Percentiles rank a stretch among this genome's conserved stretches.
Evolutionary conservation across 2,329 filamentous ascomycete genomes (phyloP).

Genomic region (Emericellopsis atlantica): DNA sequence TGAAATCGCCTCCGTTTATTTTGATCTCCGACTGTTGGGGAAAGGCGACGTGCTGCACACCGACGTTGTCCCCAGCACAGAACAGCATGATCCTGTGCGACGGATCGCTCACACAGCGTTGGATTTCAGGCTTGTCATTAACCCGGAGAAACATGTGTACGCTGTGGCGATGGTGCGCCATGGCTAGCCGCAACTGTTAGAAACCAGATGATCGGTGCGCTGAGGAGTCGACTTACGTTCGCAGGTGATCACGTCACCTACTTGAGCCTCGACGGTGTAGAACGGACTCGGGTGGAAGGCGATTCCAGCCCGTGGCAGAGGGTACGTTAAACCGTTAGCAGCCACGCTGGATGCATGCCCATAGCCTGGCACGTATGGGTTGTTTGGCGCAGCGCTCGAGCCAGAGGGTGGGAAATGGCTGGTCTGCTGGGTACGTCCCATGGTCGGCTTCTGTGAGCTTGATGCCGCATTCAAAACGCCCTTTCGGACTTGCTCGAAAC

Average conservation of each 20-base stretch:
- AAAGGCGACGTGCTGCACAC: constrained; percentile 69
- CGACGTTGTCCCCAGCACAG: constrained; percentile 54
- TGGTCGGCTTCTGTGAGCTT: constrained; percentile 10
- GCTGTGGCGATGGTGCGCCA: constrained; percentile 28
- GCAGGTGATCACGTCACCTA: constrained; percentile 55
- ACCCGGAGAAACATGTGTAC: constrained; percentile 19
- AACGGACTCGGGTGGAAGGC: constrained; percentile 68
- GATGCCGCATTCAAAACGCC: constrained; percentile 23
- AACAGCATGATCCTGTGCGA: constrained; percentile 69
- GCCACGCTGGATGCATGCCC: background rate
- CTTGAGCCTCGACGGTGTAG: constrained; percentile 54
- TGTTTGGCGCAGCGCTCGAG: background rate
- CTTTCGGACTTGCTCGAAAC: constrained; percentile 29
- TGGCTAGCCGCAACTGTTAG: constrained; percentile 31
- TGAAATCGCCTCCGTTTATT: constrained; percentile 77
- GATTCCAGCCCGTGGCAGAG: constrained; percentile 5
- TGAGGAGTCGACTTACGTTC: constrained; percentile 47
- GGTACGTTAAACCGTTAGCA: background rate
- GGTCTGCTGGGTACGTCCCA: constrained; percentile 2
- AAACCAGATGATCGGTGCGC: background rate
- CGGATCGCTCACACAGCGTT: constrained; percentile 46
- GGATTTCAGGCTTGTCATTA: constrained; percentile 37
- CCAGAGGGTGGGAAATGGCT: too few species aligned
- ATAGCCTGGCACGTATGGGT: background rate
- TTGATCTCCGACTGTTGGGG: constrained; percentile 88